Base-by-base conservation (phyloP, 768 basidiomycete species). In the Serendipita indica region DNA sequence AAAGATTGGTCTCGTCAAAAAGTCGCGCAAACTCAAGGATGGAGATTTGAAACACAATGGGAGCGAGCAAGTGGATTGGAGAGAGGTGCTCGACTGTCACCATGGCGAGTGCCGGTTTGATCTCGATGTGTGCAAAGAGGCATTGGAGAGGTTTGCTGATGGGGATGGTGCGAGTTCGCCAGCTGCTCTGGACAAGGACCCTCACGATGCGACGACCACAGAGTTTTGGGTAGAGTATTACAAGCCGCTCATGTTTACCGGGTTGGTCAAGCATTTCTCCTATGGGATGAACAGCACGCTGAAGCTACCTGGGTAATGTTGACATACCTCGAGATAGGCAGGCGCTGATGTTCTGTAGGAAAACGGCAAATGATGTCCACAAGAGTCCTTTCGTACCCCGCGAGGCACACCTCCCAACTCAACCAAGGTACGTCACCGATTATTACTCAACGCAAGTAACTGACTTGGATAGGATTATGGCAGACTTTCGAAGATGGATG, bases 151-250 rank as follows among this genome's bases (percentile, higher is more conserved):
- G 13, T 85, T 86, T 65, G 78, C 82, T 25, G 74, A 74, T 35
- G 70, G 69, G 12, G 76, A 74, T 59, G 81, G 79, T 52, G 25
- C 30, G n/a, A n/a, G n/a, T n/a, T n/a, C n/a, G n/a, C n/a, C n/a
- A n/a, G n/a, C n/a, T n/a, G n/a, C n/a, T n/a, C n/a, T n/a, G n/a
- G n/a, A n/a, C n/a, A n/a, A 43, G 41, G 27, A n/a, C 18, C 27
- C 5, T n/a, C 22, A 33, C 32, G n/a, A 18, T 28, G 22, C 37
- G n/a, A 43, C 43, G 33, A 60, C 59, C 39, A 32, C 61, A 20
- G 88, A 89, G 62, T 91, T 84, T 66, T 92, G 89, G 89, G 77
- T 82, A 1, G 87, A 89, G 67, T 92, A 92, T 71, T 94, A 94
- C 65, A 75, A 88, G 3, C 90, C 91, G 7, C 69, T 83, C 58